Percentiles rank a stretch among this genome's conserved stretches.
Conservation (phyloP, 2,329 filamentous ascomycete species). For the Curvularia sp. region DNA sequence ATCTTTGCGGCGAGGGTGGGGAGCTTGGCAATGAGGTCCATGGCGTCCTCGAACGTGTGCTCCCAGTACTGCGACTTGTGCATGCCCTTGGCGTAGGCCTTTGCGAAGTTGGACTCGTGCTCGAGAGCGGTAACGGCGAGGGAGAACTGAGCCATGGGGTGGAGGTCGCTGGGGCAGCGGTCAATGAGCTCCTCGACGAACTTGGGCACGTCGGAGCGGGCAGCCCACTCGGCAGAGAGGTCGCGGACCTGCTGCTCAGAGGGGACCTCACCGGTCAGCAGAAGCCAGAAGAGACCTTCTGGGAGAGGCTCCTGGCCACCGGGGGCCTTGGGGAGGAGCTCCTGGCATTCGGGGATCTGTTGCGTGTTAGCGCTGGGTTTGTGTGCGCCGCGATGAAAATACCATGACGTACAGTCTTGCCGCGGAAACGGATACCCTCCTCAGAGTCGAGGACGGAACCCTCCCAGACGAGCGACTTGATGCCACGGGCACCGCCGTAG, state of each 20-base stretch:
- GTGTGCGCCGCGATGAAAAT: not conserved
- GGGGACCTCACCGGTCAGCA: constrained; percentile 96
- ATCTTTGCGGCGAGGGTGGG: constrained; percentile 97
- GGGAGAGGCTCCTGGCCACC: constrained; percentile 96
- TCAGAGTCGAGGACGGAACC: constrained; percentile 92
- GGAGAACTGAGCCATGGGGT: constrained; percentile 99
- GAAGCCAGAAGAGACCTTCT: constrained; percentile 99
- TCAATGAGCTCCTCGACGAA: constrained; percentile 99
- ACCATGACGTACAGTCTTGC: constrained; percentile 73
- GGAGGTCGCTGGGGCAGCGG: constrained; percentile 97
- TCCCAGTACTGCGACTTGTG: constrained; percentile 99
- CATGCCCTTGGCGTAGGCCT: constrained; percentile 98
- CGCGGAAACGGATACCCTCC: constrained; percentile 99
- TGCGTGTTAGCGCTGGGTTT: constrained; percentile 30
- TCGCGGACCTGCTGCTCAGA: constrained; percentile 98
- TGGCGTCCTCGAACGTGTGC: constrained; percentile 99
- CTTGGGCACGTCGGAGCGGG: constrained; percentile 94
- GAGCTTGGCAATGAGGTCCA: constrained; percentile 99
- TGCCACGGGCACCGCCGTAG: constrained; percentile 97
- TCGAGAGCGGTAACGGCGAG: constrained; percentile 97
- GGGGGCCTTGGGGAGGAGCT: constrained; percentile 94
- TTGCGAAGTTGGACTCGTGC: constrained; percentile 96
- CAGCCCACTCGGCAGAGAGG: constrained; percentile 98
- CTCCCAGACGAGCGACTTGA: constrained; percentile 99
- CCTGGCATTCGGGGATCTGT: constrained; percentile 94